These are phyloP conservation scores for Aspergillus pseudonomiae DNA, from an alignment of 2,329 filamentous ascomycete genomes.

Conservation along the genomic window DNA sequence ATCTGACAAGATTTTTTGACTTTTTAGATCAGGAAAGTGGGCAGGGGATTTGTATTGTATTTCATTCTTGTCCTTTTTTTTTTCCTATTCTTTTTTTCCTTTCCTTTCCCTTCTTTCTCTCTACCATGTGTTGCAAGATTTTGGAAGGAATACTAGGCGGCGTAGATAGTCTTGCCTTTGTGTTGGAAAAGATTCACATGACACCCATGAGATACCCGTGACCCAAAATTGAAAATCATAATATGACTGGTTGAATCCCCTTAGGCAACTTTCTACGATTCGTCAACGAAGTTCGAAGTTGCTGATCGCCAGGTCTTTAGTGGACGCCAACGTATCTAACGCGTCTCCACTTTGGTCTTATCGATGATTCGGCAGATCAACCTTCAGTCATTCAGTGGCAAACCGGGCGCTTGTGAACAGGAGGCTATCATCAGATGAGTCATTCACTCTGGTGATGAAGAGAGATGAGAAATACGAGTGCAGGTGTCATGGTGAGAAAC, in stretches of 20 bases:
- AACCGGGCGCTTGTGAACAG: constrained; percentile 1
- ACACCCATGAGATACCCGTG: neutral
- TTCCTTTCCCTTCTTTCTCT: neutral
- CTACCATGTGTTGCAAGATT: neutral
- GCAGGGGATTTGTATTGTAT: neutral
- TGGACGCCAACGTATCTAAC: constrained; percentile 6
- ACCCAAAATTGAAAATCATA: neutral
- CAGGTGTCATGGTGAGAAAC: neutral
- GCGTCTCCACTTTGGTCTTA: constrained; percentile 9
- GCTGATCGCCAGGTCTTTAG: constrained; percentile 10
- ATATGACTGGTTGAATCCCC: neutral
- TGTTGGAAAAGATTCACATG: neutral
- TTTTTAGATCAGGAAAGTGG: neutral
- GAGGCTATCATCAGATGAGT: constrained; percentile 1
- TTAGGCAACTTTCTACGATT: constrained; percentile 1
- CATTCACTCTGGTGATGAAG: neutral
- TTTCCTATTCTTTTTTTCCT: neutral
- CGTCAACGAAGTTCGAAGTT: constrained; percentile 3
- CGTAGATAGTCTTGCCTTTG: neutral
- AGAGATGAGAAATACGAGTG: neutral
- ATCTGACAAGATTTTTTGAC: neutral
- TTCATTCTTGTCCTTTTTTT: neutral
- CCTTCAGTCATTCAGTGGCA: constrained; percentile 8
- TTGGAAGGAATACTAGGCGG: neutral
- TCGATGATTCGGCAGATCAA: constrained; percentile 3